These are phyloP conservation scores for Arabis alpina DNA, from an alignment of 345 rosid genomes.

Conservation along the genomic window DNA sequence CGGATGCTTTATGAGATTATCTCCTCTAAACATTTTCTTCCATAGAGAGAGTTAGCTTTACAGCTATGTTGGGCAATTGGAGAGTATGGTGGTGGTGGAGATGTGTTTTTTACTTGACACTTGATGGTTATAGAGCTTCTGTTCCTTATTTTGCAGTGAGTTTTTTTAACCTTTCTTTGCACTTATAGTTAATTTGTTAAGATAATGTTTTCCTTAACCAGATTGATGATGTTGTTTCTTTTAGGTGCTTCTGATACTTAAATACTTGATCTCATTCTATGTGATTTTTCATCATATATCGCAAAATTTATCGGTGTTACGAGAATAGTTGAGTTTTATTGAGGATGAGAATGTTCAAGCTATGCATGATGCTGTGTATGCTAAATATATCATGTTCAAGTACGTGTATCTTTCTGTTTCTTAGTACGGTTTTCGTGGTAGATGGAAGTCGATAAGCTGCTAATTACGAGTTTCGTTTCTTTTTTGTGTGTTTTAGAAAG, in stretches of 20 bases:
- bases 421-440: background rate
- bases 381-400: slow-evolving; percentile 90
- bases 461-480: slow-evolving; percentile 7
- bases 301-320: slow-evolving; percentile 64
- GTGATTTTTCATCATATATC: slow-evolving; percentile 84
- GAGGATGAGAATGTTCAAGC: slow-evolving; percentile 86
- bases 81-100: slow-evolving; percentile 94
- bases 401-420: slow-evolving; percentile 40
- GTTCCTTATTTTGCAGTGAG: slow-evolving; percentile 89
- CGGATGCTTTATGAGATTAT: background rate
- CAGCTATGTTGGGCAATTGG: slow-evolving; percentile 99
- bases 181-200: too few species aligned
- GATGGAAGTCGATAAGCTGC: slow-evolving; percentile 23
- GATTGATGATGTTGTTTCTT: too few species aligned
- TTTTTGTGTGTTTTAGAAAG: slow-evolving; percentile 55
- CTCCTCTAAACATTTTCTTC: slow-evolving; percentile 17
- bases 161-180: background rate
- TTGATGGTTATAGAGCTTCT: slow-evolving; percentile 92
- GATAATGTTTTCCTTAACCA: too few species aligned
- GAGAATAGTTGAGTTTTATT: slow-evolving; percentile 70
- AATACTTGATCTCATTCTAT: slow-evolving; percentile 77
- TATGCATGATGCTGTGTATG: slow-evolving; percentile 79
- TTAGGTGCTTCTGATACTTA: slow-evolving; percentile 75
- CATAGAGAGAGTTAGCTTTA: slow-evolving; percentile 84
- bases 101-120: slow-evolving; percentile 84